phyloP scores from a whole-genome alignment of 805 yeast species.

The Hanseniaspora taiwanica region DNA sequence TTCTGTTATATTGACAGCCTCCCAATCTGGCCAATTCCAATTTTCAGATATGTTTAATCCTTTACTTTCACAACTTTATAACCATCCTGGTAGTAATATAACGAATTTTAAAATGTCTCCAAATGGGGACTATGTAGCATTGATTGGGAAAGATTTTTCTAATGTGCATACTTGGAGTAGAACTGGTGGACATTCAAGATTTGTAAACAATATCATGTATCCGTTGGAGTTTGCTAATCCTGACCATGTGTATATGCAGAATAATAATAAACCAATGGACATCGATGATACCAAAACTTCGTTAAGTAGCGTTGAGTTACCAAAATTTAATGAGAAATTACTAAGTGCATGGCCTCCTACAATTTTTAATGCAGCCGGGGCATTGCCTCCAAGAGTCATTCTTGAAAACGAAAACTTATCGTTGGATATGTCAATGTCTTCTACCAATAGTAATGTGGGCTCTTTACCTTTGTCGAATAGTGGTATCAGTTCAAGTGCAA shows the following conservation, averaged over 20 bases:
- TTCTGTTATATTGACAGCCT: conserved; percentile 59
- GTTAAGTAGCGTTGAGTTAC: conserved; percentile 67
- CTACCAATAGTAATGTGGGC: no score
- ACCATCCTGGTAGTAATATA: conserved; percentile 25
- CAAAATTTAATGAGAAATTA: conserved; percentile 65
- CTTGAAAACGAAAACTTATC: not conserved
- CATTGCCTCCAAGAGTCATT: conserved; percentile 42
- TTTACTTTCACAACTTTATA: conserved; percentile 25
- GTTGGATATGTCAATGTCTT: not conserved
- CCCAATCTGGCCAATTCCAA: conserved; percentile 71
- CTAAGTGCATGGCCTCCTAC: conserved; percentile 70
- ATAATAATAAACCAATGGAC: conserved; percentile 14
- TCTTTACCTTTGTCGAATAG: no score
- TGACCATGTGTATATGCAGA: conserved; percentile 26
- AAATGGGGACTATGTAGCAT: conserved; percentile 64
- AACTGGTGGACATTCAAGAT: conserved; percentile 7
- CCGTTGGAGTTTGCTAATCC: conserved; percentile 42
- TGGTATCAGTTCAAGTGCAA: not conserved
- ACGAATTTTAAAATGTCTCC: conserved; percentile 24
- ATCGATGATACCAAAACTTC: conserved; percentile 40
- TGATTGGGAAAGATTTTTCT: conserved; percentile 50
- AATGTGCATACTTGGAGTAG: conserved; percentile 25
- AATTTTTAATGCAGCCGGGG: conserved; percentile 49
- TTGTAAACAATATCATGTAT: conserved; percentile 11
- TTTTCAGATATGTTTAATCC: conserved; percentile 77